A percentile compares a stretch with the other conserved stretches of the same genome.
Evolutionary conservation across 2,329 filamentous ascomycete species (phyloP).

Genomic region (Venturia oleaginea): DNA sequence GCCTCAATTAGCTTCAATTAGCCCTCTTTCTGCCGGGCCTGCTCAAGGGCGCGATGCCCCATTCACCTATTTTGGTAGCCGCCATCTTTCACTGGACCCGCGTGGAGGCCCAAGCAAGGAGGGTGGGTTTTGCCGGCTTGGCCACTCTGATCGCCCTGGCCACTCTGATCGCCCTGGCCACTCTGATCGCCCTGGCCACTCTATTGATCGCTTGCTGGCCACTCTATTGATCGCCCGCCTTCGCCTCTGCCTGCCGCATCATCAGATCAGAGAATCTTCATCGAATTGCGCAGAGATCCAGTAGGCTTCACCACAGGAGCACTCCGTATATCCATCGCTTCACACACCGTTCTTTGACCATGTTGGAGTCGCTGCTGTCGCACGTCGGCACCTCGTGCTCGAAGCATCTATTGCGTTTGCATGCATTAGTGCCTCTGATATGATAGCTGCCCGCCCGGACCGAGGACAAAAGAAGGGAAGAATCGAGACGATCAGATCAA

Average conservation of each 20-base stretch:
- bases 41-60: background rate
- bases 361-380: background rate
- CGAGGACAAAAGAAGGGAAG: background rate
- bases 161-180: no score
- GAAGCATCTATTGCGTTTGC: background rate
- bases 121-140: constrained; percentile 1
- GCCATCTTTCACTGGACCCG: background rate
- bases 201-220: no score
- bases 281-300: background rate
- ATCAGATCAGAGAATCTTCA: background rate
- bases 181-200: no score
- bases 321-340: background rate
- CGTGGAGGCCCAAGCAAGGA: background rate
- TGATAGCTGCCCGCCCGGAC: constrained; percentile 1
- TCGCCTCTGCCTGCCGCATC: background rate
- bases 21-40: background rate
- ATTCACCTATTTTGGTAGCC: constrained; percentile 12
- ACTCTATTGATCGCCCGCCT: constrained; percentile 5
- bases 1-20: no score
- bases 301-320: no score
- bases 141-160: no score
- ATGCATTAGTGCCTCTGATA: background rate
- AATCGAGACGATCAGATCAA: background rate
- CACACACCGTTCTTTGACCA: background rate
- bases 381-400: background rate